Conservation (phyloP, 805 yeast species). For the Saccharomycopsis guyanensis region DNA sequence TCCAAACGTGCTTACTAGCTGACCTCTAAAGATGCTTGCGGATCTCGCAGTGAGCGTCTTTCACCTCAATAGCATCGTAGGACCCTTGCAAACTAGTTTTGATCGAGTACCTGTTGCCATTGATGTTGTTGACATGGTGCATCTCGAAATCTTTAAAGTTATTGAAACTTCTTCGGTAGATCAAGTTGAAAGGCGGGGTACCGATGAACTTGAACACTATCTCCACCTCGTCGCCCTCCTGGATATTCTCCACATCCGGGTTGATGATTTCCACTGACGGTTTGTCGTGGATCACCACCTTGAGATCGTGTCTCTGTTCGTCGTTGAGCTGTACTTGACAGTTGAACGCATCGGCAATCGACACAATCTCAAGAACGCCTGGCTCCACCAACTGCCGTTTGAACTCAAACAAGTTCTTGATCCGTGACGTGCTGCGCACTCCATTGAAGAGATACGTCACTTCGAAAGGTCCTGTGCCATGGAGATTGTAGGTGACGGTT, state of each 20-base stretch:
- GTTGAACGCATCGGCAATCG: slow-evolving; percentile 58
- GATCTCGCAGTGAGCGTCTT: slow-evolving; percentile 66
- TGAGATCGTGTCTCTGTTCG: slow-evolving; percentile 25
- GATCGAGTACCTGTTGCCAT: slow-evolving; percentile 60
- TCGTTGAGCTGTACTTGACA: slow-evolving; percentile 25
- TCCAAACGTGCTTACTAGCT: too few relatives aligned
- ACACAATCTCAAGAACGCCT: slow-evolving; percentile 62
- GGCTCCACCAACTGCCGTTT: slow-evolving; percentile 73
- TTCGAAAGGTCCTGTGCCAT: slow-evolving; percentile 75
- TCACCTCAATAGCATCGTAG: slow-evolving; percentile 86
- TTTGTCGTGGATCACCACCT: slow-evolving; percentile 42
- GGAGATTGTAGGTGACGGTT: slow-evolving; percentile 63
- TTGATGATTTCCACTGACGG: slow-evolving; percentile 77
- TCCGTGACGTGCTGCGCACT: slow-evolving; percentile 47
- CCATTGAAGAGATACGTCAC: slow-evolving; percentile 70
- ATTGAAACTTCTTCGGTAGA: slow-evolving; percentile 36
- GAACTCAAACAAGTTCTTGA: slow-evolving; percentile 35
- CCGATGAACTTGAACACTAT: slow-evolving; percentile 78
- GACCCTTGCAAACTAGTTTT: slow-evolving; percentile 84
- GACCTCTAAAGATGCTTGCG: too few relatives aligned
- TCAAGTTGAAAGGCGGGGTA: slow-evolving; percentile 68
- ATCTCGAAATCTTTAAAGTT: slow-evolving; percentile 19
- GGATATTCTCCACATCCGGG: slow-evolving; percentile 68
- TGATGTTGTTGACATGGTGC: slow-evolving; percentile 48
- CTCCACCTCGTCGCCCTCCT: slow-evolving; percentile 92